Base-by-base conservation (phyloP, 225 moss, liverwort and hornwort genomes). In the Sphagnum contortum region DNA sequence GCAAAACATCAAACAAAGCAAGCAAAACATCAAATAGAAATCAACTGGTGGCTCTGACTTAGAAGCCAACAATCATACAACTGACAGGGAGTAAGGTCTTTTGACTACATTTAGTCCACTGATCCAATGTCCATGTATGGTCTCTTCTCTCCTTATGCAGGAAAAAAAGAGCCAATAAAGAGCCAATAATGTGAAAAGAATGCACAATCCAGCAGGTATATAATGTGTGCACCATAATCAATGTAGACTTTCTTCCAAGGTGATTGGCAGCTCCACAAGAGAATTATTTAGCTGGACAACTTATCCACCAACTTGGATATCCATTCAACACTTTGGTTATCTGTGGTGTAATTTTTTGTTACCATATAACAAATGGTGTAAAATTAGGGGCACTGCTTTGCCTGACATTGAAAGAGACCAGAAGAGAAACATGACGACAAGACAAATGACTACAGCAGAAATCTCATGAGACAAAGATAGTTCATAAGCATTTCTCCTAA, bases 281-380 rank as follows among this genome's bases (percentile, higher is more conserved):
- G 73, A 66, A 44, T 76, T 71, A 49, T 76, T 83, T 57, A 83
- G 77, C 69, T 75, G 80, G 64, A 87, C 60, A 59, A 87, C 48
- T 64, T 72, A 8, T 44, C 80, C 80, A 54, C 83, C 87, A 9
- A 87, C 87, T 75, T 87, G 29, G 87, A 63, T 83, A 87, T 63
- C 80, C 71, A 62, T 87, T 83, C 70, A 87, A 76, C 4, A 80
- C 83, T 72, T 87, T 87, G 46, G 83, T 63, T 55, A 87, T 77
- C 70, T 87, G 83, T 74, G 80, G 83, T 2, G 80, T 47, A 64
- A 76, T 87, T 71, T 78, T 87, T 12, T 80, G 65, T 83, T 87
- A 74, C 48, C n/a, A 62, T 6, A 65, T 66, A 4, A 57, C n/a
- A 55, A 29, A 29, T 29, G 29, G 45, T 14, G 3, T 13, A 7